A percentile compares a stretch with the other conserved stretches of the same genome.
Conservation (phyloP, 768 basidiomycete genomes). For the Agrocybe praecox region DNA sequence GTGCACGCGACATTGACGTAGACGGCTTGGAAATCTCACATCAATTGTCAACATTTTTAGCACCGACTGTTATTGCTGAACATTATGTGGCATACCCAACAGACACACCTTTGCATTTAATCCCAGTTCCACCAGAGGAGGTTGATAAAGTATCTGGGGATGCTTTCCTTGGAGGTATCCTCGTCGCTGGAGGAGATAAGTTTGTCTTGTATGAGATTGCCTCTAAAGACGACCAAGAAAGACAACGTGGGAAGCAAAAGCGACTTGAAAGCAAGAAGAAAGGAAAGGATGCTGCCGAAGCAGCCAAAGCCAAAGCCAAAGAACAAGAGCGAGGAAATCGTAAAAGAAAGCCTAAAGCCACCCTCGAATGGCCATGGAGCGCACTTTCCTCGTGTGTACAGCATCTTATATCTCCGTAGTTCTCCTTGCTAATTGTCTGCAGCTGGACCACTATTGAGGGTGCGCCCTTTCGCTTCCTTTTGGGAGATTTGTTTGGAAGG, state of each 20-base stretch:
- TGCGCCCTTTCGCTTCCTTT: conserved; percentile 48
- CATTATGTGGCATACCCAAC: conserved; percentile 47
- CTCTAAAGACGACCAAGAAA: conserved; percentile 46
- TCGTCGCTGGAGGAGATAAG: conserved; percentile 70
- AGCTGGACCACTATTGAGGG: conserved; percentile 58
- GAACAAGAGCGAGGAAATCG: conserved; percentile 56
- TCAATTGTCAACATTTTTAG: conserved; percentile 48
- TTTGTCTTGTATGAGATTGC: conserved; percentile 65
- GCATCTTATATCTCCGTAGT: not conserved
- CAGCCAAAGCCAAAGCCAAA: conserved; percentile 51
- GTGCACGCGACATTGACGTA: conserved; percentile 56
- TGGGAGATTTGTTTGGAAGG: conserved; percentile 75
- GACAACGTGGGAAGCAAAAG: conserved; percentile 56
- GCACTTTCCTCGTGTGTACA: conserved; percentile 65
- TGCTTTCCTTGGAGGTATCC: conserved; percentile 61
- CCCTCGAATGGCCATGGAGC: conserved; percentile 77
- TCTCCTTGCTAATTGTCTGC: not conserved
- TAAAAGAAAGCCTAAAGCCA: conserved; percentile 55
- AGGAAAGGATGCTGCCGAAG: conserved; percentile 43
- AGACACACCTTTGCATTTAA: conserved; percentile 41
- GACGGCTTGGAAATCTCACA: conserved; percentile 53
- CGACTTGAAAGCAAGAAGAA: conserved; percentile 54
- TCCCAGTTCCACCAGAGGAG: conserved; percentile 38
- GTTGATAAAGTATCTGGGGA: conserved; percentile 29
- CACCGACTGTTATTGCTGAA: conserved; percentile 53